A percentile compares a stretch with the other conserved stretches of the same genome.
These are phyloP conservation scores for Blastomyces percursus DNA, from an alignment of 2,329 filamentous ascomycete genomes.

Conservation along the genomic window DNA sequence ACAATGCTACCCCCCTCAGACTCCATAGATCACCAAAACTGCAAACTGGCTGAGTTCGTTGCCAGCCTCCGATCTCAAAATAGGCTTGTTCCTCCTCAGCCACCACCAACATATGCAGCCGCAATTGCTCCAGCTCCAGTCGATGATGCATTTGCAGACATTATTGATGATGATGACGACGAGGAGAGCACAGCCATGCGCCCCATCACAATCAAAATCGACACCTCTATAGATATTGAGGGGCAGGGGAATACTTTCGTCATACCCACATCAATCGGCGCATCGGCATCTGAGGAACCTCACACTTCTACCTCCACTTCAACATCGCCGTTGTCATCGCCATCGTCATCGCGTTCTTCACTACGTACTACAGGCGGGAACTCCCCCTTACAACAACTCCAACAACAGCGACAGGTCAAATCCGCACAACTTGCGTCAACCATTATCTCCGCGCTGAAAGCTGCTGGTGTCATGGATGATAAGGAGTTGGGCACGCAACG, in stretches of 20 bases:
- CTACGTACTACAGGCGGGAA: not conserved
- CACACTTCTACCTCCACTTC: constrained; percentile 5
- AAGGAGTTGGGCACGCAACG: constrained; percentile 10
- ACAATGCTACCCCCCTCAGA: constrained; percentile 24
- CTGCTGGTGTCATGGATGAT: constrained; percentile 13
- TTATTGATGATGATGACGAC: constrained; percentile 14
- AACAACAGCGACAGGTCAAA: constrained; percentile 18
- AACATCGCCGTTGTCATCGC: not conserved
- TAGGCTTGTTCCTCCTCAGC: constrained; percentile 9
- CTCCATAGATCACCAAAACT: constrained; percentile 19
- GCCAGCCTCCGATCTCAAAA: constrained; percentile 12
- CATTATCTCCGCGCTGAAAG: constrained; percentile 18
- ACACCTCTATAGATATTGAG: constrained; percentile 25
- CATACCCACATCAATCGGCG: constrained; percentile 13
- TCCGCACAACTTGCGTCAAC: constrained; percentile 19
- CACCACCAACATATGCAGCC: constrained; percentile 20
- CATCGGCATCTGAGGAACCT: not conserved
- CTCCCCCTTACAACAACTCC: constrained; percentile 10
- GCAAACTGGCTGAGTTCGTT: constrained; percentile 20
- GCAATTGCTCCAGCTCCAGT: not conserved
- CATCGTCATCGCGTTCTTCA: not conserved
- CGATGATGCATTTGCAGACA: not conserved
- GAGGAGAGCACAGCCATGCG: constrained; percentile 12
- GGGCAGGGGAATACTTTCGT: constrained; percentile 26
- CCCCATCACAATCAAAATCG: constrained; percentile 25